Base-by-base conservation (phyloP, 2,329 filamentous ascomycete species). In the Cercospora beticola region DNA sequence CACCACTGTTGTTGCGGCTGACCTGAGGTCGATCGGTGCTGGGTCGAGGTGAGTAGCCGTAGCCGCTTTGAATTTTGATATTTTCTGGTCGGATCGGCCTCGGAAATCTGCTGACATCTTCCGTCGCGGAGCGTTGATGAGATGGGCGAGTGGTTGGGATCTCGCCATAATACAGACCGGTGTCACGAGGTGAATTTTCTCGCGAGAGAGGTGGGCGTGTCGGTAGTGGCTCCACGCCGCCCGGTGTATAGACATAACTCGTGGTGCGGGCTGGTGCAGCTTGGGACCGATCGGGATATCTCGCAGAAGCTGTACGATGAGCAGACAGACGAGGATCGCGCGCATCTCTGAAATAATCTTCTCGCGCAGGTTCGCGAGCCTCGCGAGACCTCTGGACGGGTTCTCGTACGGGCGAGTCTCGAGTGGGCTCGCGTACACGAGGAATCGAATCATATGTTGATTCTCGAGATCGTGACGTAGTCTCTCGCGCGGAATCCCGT, bases 51-150 rank as follows among this genome's bases (percentile, higher is more conserved):
- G 54, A 57, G 21, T 64, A 64, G 21, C 58, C 59, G 36, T 75
- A 74, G 7, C 74, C 74, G 28, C 71, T 74, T 54, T 69, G 68
- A n/a, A 71, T 79, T 9, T 74, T 76, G 49, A 83, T 73, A 60
- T 82, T 79, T 26, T 82, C 80, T 10, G 77, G 76, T 1, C 77
- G 77, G 28, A 74, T 72, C 59, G 75, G 76, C 43, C 69, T 75
- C 16, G 67, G 46, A 62, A 78, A 81, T 30, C 36, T 59, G 26
- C 75, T 74, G 4, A 80, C 73, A 1, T 78, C 71, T 12, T 77
- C 74, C 14, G 68, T 70, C n/a, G 56, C 28, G 4, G 74, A 72
- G 78, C 78, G 63, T 40, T 68, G 76, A 73, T 69, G 77, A 76
- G 72, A 73, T 56, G 72, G 68, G 14, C 69, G 69, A 40, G 68